These are phyloP conservation scores for Nemania abortiva DNA, from an alignment of 2,329 filamentous ascomycete species.

Conservation along the genomic window DNA sequence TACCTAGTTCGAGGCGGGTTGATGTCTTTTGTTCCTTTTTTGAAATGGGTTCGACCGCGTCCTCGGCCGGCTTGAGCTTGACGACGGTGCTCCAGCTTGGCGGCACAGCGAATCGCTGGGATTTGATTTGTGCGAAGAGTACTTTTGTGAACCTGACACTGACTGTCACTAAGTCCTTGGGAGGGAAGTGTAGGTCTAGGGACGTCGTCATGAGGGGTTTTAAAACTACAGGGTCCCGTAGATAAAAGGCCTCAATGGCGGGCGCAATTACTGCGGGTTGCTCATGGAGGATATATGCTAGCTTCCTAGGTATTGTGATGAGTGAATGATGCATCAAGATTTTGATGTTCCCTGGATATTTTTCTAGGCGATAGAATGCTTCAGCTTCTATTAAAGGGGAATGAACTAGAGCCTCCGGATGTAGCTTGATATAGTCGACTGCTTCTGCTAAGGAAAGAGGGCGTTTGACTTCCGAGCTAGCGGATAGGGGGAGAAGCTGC, in stretches of 20 bases:
- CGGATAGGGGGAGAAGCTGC: constrained; percentile 73
- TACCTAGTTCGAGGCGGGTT: constrained; percentile 75
- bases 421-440: constrained; percentile 67
- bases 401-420: constrained; percentile 71
- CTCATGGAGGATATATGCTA: constrained; percentile 82
- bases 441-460: constrained; percentile 74
- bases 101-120: constrained; percentile 81
- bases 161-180: constrained; percentile 81
- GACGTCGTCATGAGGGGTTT: constrained; percentile 72
- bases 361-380: constrained; percentile 87
- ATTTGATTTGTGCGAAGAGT: constrained; percentile 89
- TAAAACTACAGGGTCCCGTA: constrained; percentile 83
- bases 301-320: constrained; percentile 80
- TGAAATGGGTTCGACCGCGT: constrained; percentile 29
- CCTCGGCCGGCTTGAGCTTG: constrained; percentile 48
- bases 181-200: constrained; percentile 73
- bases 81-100: constrained; percentile 61
- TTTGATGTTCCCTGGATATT: constrained; percentile 82
- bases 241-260: constrained; percentile 91
- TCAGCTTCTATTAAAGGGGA: constrained; percentile 84
- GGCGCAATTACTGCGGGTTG: constrained; percentile 82
- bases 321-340: constrained; percentile 81
- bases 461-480: constrained; percentile 53
- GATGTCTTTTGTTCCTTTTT: constrained; percentile 48
- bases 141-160: constrained; percentile 88